Base-by-base conservation (phyloP, 306 rosid species). In the Vigna unguiculata region DNA sequence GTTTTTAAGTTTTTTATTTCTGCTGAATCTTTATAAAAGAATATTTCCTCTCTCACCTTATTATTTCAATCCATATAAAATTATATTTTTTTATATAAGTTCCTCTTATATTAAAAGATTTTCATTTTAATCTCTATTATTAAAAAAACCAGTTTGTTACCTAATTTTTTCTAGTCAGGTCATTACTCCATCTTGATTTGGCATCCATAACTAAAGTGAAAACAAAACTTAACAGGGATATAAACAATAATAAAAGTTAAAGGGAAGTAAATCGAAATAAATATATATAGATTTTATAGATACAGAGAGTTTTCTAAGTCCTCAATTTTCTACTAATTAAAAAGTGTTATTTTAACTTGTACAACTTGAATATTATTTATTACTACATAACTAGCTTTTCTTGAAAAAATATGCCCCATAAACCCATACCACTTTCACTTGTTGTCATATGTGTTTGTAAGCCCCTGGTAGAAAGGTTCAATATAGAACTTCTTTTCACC, bases 311-410 rank as follows among this genome's bases (percentile, higher is more conserved):
- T 53, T 53, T 62, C 17, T 15, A 41, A 30, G 30, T 20, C 62
- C 15, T 61, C 49, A 14, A 40, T 40, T 30, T 61, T 61, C 52
- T 46, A 7, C 20, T 75, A 51, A 17, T 12, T 19, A 58, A 72
- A 16, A 12, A 58, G 48, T 47, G 41, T 41, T 48, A 30, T 66
- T 64, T 17, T 19, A 59, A 38, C 61, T 30, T 68, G 41, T 51
- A 69, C 65, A 69, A 41, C 62, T 30, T 60, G 74, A 7, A 75
- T 60, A 25, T 41, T 51, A 49, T 81, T 80, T 55, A 80, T 67
- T 71, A 74, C 74, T 40, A 28, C 54, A 69, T 51, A 19, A 69
- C 51, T 19, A 52, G 11, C 38, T 38, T 25, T 59, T 59, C 25
- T 36, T 58, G 48, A 13, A 19, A 67, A 60, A 67, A 13, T 19